phyloP scores from a whole-genome alignment of 2,329 filamentous ascomycete species.

The Xylaria sp. region DNA sequence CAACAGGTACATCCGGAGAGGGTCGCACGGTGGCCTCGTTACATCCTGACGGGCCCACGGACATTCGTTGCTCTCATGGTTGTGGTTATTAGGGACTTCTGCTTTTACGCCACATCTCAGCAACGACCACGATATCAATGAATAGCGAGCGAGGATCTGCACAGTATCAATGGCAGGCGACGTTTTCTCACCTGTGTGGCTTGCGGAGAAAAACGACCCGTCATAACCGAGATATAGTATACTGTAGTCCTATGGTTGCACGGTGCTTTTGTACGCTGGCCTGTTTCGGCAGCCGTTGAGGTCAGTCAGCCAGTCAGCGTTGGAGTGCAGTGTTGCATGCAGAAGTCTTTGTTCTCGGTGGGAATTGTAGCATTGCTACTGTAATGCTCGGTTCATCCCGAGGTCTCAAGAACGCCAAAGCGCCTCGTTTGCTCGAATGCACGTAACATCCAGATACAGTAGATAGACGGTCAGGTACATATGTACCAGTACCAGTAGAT shows the following conservation, averaged over 20 bases:
- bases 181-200: slow-evolving; percentile 6
- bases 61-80: slow-evolving; percentile 19
- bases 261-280: slow-evolving; percentile 26
- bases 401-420: slow-evolving; percentile 27
- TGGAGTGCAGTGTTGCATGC: slow-evolving; percentile 37
- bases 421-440: slow-evolving; percentile 11
- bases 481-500: background rate
- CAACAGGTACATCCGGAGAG: slow-evolving; percentile 12
- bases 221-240: slow-evolving; percentile 6
- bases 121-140: slow-evolving; percentile 5
- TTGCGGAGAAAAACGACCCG: slow-evolving; percentile 14
- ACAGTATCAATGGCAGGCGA: slow-evolving; percentile 5
- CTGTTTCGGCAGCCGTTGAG: slow-evolving; percentile 33
- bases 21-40: slow-evolving; percentile 40
- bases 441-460: slow-evolving; percentile 1
- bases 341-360: slow-evolving; percentile 16
- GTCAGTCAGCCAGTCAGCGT: slow-evolving; percentile 37
- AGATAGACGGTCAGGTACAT: background rate
- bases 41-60: slow-evolving; percentile 32
- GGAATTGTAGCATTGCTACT: slow-evolving; percentile 19
- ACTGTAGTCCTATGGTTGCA: slow-evolving; percentile 15
- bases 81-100: slow-evolving; percentile 27
- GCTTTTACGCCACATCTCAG: slow-evolving; percentile 31
- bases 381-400: slow-evolving; percentile 37
- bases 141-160: slow-evolving; percentile 6